Base-by-base conservation (phyloP, 805 yeast species). In the Starmerella apis region DNA sequence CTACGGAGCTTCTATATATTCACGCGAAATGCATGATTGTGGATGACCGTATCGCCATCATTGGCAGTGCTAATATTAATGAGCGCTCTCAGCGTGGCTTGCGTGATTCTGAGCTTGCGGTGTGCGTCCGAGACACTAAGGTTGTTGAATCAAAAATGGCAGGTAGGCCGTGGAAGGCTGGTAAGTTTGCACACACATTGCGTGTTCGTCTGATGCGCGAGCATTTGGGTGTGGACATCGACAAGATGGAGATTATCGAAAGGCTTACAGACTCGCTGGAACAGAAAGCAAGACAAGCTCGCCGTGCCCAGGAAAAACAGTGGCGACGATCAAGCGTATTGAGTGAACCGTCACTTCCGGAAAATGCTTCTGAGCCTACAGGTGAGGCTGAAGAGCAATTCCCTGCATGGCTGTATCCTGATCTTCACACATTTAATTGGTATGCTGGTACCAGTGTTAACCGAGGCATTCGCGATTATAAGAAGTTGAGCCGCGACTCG, bases 11-110 rank as follows among this genome's bases (percentile, higher is more conserved):
- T 62, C 72, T 92, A 39, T 92, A 92, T 62, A 83, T 92, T 31
- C 99, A 92, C 65, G 95, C 95, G 0, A 92, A 92, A 63, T 76
- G 82, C 8, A 75, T 92, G 79, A 75, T 92, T 59, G 96, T 83
- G 10, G 99, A 92, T 68, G 98, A 92, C 61, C 74, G 95, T 44
- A 77, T 81, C 42, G 96, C 95, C 4, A 83, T 92, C 39, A 88
- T 92, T 61, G 98, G 99, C 2, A 86, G 96, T 61, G 99, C 99
- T 0, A 92, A 92, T 61, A 86, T 92, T 53, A 92, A 92, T 62
- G 99, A 92, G 65, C 75, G 99, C 60, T 90, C 97, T 0, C 88
- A 88, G 86, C 73, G 92, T 59, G 99, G 99, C 14, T 72, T 74
- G 19, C 75, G 98, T 63, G 99, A 92, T 63, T 87, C 96, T 4